phyloP scores from a whole-genome alignment of 2,329 filamentous ascomycete genomes.

The Cadophora gregata region DNA sequence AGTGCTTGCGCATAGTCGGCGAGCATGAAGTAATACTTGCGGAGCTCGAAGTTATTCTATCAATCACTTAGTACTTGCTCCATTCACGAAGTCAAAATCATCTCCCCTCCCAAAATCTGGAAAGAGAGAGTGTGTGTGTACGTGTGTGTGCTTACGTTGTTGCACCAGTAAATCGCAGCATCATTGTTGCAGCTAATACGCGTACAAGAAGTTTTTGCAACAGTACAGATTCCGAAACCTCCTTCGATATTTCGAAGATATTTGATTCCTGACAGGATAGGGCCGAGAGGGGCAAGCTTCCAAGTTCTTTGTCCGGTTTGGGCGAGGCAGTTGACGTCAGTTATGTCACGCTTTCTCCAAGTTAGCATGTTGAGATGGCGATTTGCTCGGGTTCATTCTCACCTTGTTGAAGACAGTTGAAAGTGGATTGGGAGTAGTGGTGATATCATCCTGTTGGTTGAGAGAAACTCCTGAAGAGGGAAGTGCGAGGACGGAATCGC shows the following conservation, averaged over 20 bases:
- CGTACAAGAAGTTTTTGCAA: not conserved
- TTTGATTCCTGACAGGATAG: not conserved
- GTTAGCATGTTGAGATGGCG: not conserved
- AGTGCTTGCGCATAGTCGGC: too few relatives aligned
- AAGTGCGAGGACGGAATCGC: not conserved
- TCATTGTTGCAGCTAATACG: not conserved
- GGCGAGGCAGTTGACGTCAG: not conserved
- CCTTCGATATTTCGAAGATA: not conserved
- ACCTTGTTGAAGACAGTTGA: not conserved
- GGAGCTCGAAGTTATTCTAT: too few relatives aligned
- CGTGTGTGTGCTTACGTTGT: not conserved
- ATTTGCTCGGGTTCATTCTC: not conserved
- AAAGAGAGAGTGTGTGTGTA: too few relatives aligned
- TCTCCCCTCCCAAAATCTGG: too few relatives aligned
- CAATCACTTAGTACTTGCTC: too few relatives aligned
- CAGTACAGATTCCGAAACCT: not conserved
- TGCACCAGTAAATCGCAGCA: not conserved
- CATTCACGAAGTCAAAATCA: too few relatives aligned
- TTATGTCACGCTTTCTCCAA: not conserved
- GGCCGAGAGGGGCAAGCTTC: not conserved
- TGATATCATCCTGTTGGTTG: too few relatives aligned
- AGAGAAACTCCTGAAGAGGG: not conserved
- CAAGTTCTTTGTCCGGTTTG: not conserved
- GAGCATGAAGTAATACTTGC: too few relatives aligned
- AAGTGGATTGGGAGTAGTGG: not conserved